These are phyloP conservation scores for Dendrobium huoshanense DNA, from an alignment of 106 monocot species.

Conservation along the genomic window DNA sequence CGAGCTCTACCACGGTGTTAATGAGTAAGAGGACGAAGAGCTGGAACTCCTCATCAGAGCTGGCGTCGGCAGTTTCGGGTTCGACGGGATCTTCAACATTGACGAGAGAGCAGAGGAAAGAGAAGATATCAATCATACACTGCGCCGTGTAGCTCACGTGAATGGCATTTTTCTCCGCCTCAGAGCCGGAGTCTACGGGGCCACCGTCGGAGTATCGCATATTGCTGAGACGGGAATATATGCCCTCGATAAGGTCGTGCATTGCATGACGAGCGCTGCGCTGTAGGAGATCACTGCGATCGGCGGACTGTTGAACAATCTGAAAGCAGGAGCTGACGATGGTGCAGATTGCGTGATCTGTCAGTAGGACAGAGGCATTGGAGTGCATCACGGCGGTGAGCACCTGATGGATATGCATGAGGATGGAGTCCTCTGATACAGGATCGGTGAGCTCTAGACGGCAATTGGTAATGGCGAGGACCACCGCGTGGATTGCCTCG, in stretches of 20 bases:
- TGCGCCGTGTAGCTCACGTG: slow-evolving; percentile 38
- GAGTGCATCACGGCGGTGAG: slow-evolving; percentile 31
- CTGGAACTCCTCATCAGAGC: slow-evolving; percentile 67
- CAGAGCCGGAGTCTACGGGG: slow-evolving; percentile 17
- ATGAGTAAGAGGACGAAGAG: slow-evolving; percentile 72
- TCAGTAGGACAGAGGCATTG: slow-evolving; percentile 41
- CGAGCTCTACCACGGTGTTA: slow-evolving; percentile 70
- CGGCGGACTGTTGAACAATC: slow-evolving; percentile 64
- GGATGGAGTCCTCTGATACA: slow-evolving; percentile 61
- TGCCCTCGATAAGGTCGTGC: slow-evolving; percentile 74
- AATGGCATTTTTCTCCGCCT: slow-evolving; percentile 14
- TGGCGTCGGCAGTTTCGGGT: slow-evolving; percentile 16
- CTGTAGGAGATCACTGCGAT: slow-evolving; percentile 68
- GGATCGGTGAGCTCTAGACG: slow-evolving; percentile 64
- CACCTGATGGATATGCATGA: slow-evolving; percentile 62
- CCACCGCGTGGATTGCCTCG: slow-evolving; percentile 65
- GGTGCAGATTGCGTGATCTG: slow-evolving; percentile 82
- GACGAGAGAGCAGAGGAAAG: slow-evolving; percentile 72
- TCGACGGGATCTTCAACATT: slow-evolving; percentile 41
- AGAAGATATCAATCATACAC: slow-evolving; percentile 81
- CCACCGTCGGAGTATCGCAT: slow-evolving; percentile 20
- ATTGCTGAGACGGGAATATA: slow-evolving; percentile 57
- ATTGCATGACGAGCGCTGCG: slow-evolving; percentile 55
- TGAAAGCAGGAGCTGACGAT: slow-evolving; percentile 82
- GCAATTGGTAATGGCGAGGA: slow-evolving; percentile 50